A percentile compares a stretch with the other conserved stretches of the same genome.
Conservation (phyloP, 2,329 filamentous ascomycete species). For the Escovopsis weberi region DNA sequence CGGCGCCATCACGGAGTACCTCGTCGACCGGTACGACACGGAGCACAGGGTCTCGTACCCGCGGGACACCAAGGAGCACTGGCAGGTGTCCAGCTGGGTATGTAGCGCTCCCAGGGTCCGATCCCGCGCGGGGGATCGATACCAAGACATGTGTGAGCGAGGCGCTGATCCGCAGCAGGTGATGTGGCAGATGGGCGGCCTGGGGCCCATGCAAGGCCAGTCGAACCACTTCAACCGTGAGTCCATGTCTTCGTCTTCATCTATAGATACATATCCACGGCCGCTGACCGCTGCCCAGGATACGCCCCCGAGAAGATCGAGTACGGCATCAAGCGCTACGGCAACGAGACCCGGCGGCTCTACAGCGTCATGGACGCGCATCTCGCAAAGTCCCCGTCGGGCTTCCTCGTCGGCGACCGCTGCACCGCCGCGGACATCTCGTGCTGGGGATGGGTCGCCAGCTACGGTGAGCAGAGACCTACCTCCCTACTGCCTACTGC, state of each 20-base stretch:
- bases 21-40: constrained; percentile 66
- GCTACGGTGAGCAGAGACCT: constrained; percentile 30
- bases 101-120: too few species aligned
- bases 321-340: constrained; percentile 71
- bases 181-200: constrained; percentile 64
- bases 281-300: constrained; percentile 8
- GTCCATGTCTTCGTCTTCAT: constrained; percentile 11
- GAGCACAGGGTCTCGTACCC: constrained; percentile 76
- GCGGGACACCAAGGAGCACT: constrained; percentile 54
- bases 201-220: constrained; percentile 71
- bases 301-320: constrained; percentile 73
- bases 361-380: constrained; percentile 66
- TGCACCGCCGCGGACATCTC: constrained; percentile 67
- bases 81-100: constrained; percentile 68
- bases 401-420: constrained; percentile 52
- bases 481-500: not conserved
- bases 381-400: constrained; percentile 40
- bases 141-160: not conserved
- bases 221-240: constrained; percentile 65
- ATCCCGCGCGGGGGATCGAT: too few species aligned
- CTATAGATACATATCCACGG: too few species aligned
- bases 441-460: constrained; percentile 63
- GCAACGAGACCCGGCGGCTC: constrained; percentile 69
- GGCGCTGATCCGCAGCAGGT: constrained; percentile 21
- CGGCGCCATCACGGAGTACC: constrained; percentile 71